phyloP scores from a whole-genome alignment of 1,139 yeast species.

The Taiozyma onychis region DNA sequence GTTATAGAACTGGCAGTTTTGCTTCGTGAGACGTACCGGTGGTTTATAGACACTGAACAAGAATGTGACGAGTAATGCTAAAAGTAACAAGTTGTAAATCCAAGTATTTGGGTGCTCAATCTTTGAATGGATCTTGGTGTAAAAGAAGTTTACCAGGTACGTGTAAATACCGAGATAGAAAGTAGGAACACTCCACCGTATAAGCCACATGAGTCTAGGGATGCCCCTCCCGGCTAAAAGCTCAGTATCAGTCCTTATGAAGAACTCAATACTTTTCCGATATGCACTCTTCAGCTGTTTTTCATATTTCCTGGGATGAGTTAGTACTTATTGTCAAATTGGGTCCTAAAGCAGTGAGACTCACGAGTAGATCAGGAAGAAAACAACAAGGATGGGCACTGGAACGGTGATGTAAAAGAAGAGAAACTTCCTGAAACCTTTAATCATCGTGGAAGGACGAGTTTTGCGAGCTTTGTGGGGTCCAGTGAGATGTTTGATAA shows the following conservation, averaged over 20 bases:
- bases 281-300: background rate
- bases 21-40: slow-evolving; percentile 44
- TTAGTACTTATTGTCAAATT: background rate
- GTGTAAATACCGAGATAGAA: slow-evolving; percentile 26
- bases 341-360: background rate
- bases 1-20: slow-evolving; percentile 11
- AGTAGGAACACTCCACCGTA: slow-evolving; percentile 16
- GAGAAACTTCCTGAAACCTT: background rate
- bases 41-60: slow-evolving; percentile 43
- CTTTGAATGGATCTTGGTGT: slow-evolving; percentile 32
- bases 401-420: background rate
- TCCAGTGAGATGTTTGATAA: background rate
- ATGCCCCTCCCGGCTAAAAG: background rate
- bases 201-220: background rate
- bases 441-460: background rate
- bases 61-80: slow-evolving; percentile 35
- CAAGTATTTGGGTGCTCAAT: slow-evolving; percentile 22
- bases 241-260: background rate
- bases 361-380: background rate
- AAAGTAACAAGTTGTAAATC: slow-evolving; percentile 12
- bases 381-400: background rate
- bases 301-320: background rate
- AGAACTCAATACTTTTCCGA: background rate
- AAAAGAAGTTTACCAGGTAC: slow-evolving; percentile 44
- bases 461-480: background rate